Base-by-base conservation (phyloP, 2,329 filamentous ascomycete genomes). In the Cladosporium oxysporum region DNA sequence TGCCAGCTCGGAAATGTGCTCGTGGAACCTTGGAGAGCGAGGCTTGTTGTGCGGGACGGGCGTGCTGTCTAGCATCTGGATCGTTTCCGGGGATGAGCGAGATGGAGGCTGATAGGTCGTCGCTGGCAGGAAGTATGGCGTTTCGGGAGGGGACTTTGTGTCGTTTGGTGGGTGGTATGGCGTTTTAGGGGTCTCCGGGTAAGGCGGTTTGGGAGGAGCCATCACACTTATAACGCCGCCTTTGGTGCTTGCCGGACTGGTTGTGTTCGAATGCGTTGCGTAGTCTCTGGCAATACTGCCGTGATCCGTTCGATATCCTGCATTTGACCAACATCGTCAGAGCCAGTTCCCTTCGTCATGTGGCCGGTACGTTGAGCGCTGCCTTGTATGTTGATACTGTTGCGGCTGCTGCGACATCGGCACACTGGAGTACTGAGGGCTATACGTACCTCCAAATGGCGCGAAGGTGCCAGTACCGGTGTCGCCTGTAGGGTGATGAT, bases 381-480 rank as follows among this genome's bases (percentile, higher is more conserved):
- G 65, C 29, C 50, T n/a, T 4, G 65, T 62, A 21, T 66, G 65
- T 16, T 61, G 64, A 29, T 55, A 10, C 50, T 21, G 12, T 14
- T 50, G 55, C 44, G 72, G 58, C 72, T 69, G 66, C 70, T 73
- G 63, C 72, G 70, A 68, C 70, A 66, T 50, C 71, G 70, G 59
- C 71, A 69, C 58, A 68, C 66, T 63, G 68, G 70, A 64, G 41
- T 58, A 65, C 41, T 65, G 53, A 28, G 65, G 53, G 35, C 67
- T 65, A 50, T 65, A 69, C 72, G 70, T 67, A 75, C 74, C 74
- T 73, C 72, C 74, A 62, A 69, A 69, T 23, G 71, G 67, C 44
- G 69, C 69, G 59, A 73, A 75, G 18, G 71, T 65, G 55, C 75
- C 71, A 37, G 74, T 67, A 5, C 69, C 62, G 2, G 71, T 73